Conservation (phyloP, 345 rosid species). For the Citrus cavaleriei region DNA sequence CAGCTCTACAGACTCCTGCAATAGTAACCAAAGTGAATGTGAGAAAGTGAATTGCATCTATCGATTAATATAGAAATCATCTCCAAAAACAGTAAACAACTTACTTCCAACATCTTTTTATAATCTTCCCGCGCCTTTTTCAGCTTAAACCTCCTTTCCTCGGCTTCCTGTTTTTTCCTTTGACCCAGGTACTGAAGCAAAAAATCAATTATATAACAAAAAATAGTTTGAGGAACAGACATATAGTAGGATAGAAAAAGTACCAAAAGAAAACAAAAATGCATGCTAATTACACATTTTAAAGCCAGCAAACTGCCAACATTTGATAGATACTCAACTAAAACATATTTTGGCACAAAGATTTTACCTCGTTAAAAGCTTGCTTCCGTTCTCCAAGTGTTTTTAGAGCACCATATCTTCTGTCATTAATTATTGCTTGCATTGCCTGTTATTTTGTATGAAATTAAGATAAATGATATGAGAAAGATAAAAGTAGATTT, state of each 20-base stretch:
- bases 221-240: not conserved
- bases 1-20: conserved; percentile 83
- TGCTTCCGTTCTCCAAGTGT: conserved; percentile 98
- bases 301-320: not conserved
- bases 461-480: conserved; percentile 1
- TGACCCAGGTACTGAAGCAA: conserved; percentile 84
- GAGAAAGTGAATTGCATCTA: conserved; percentile 16
- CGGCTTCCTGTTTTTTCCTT: conserved; percentile 91
- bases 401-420: conserved; percentile 82
- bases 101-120: conserved; percentile 91
- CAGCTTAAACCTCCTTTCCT: conserved; percentile 91
- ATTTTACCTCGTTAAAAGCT: conserved; percentile 92
- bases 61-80: conserved; percentile 17
- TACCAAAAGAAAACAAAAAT: not conserved
- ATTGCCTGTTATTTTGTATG: conserved; percentile 46
- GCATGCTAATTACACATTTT: not conserved
- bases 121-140: conserved; percentile 92
- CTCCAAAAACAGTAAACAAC: conserved; percentile 18
- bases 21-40: not conserved
- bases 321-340: not conserved
- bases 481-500: not conserved
- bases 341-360: not conserved
- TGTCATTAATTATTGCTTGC: conserved; percentile 84
- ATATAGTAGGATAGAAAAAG: conserved; percentile 10
- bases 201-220: not conserved